A percentile compares a stretch with the other conserved stretches of the same genome.
These are phyloP conservation scores for Xylaria bambusicola DNA, from an alignment of 495 filamentous ascomycete species.

Conservation along the genomic window DNA sequence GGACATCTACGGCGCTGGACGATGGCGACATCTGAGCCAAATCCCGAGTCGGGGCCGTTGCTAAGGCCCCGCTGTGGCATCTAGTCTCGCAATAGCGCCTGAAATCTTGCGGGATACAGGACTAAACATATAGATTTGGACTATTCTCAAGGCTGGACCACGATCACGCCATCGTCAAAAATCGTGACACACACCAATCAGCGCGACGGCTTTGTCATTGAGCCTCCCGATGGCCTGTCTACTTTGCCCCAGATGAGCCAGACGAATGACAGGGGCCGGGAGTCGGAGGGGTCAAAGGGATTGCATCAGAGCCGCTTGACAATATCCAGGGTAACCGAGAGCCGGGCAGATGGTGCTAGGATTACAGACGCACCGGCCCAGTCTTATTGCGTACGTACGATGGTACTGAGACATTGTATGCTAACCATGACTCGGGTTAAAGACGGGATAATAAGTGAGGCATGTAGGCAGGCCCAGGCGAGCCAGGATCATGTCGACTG, in stretches of 20 bases:
- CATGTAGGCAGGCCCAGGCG: no score
- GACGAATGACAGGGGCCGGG: constrained; percentile 12
- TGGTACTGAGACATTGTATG: no score
- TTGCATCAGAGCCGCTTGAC: constrained; percentile 19
- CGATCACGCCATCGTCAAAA: constrained; percentile 37
- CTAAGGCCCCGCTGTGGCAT: constrained; percentile 14
- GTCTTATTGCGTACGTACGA: no score
- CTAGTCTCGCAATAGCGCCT: constrained; percentile 13
- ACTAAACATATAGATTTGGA: constrained; percentile 1
- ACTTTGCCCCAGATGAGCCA: constrained; percentile 6
- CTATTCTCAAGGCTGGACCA: constrained; percentile 17
- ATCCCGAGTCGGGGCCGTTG: constrained; percentile 16
- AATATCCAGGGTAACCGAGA: constrained; percentile 8
- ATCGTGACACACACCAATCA: constrained; percentile 31
- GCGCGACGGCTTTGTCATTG: constrained; percentile 31
- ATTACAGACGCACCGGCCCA: no score
- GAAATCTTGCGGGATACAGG: constrained; percentile 14
- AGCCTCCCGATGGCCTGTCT: constrained; percentile 25
- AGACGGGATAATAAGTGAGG: no score
- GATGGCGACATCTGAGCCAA: constrained; percentile 22
- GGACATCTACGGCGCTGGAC: constrained; percentile 12
- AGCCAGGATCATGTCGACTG: no score
- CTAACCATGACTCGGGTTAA: no score
- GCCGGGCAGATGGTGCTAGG: constrained; percentile 6
- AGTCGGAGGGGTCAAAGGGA: constrained; percentile 16